These are phyloP conservation scores for Candida coquimbonensis DNA, from an alignment of 805 yeast genomes.

Conservation along the genomic window DNA sequence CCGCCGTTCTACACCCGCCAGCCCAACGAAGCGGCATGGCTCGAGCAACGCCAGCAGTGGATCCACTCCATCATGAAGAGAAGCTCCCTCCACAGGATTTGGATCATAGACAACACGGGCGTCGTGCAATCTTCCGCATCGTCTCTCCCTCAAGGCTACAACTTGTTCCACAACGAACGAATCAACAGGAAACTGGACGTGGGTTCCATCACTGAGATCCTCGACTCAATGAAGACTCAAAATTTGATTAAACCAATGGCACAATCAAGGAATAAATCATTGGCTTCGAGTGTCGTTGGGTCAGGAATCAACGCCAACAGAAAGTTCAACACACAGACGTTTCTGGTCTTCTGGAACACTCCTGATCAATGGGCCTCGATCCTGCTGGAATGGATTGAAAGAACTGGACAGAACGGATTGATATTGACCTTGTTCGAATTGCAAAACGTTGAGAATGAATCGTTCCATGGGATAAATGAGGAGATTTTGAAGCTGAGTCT, in stretches of 20 bases:
- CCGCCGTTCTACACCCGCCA: slow-evolving; percentile 93
- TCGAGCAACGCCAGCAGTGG: slow-evolving; percentile 81
- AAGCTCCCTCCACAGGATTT: slow-evolving; percentile 48
- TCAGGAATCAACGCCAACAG: slow-evolving; percentile 19
- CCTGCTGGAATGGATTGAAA: slow-evolving; percentile 64
- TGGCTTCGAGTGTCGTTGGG: not conserved
- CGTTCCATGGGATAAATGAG: slow-evolving; percentile 57
- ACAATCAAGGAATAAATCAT: not conserved
- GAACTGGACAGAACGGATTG: slow-evolving; percentile 69
- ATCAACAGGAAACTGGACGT: slow-evolving; percentile 49
- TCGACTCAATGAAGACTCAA: slow-evolving; percentile 46
- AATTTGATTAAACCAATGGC: slow-evolving; percentile 32
- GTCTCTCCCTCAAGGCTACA: not conserved
- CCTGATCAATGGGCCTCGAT: slow-evolving; percentile 62
- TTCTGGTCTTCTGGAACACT: slow-evolving; percentile 55
- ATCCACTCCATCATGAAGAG: slow-evolving; percentile 51
- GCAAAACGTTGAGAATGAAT: slow-evolving; percentile 57
- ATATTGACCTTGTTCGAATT: slow-evolving; percentile 81
- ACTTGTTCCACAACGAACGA: slow-evolving; percentile 42
- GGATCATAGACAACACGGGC: slow-evolving; percentile 42
- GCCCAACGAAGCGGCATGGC: slow-evolving; percentile 72
- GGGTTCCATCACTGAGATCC: slow-evolving; percentile 49
- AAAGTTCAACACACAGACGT: slow-evolving; percentile 28
- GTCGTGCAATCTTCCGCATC: slow-evolving; percentile 5
- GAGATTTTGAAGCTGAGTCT: slow-evolving; percentile 47